Evolutionary conservation across 2,329 filamentous ascomycete genomes (phyloP).

Genomic region (Ambrosiella beaveri): DNA sequence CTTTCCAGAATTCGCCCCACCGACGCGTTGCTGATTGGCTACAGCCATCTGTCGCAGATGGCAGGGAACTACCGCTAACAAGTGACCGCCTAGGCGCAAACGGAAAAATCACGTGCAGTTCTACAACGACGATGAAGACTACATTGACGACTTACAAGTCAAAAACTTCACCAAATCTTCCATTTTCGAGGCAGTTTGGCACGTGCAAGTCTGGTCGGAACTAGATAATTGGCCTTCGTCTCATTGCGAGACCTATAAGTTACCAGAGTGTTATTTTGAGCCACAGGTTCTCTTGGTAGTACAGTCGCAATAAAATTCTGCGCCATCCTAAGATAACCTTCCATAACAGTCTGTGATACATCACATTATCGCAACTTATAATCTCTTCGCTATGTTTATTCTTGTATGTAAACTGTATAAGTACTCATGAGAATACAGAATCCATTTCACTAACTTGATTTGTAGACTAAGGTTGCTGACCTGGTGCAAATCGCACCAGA

Average conservation of each 20-base stretch:
- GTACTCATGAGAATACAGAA: neutral
- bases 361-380: too few relatives aligned
- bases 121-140: neutral
- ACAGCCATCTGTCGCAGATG: neutral
- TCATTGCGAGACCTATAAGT: neutral
- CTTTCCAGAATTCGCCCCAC: neutral
- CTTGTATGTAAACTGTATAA: conserved; percentile 22
- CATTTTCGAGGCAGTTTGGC: neutral
- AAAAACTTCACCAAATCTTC: neutral
- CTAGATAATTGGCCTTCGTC: too few relatives aligned
- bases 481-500: conserved; percentile 81
- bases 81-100: neutral
- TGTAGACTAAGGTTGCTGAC: conserved; percentile 79
- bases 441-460: conserved; percentile 5
- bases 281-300: neutral
- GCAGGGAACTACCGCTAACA: neutral
- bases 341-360: too few relatives aligned
- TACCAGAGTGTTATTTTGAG: neutral
- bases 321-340: neutral
- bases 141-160: neutral
- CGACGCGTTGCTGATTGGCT: conserved; percentile 3
- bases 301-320: conserved; percentile 5
- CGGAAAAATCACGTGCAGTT: conserved; percentile 1
- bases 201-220: too few relatives aligned
- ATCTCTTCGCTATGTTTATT: conserved; percentile 27